phyloP scores from a whole-genome alignment of 257 asterid genomes.

The Rehmannia glutinosa region DNA sequence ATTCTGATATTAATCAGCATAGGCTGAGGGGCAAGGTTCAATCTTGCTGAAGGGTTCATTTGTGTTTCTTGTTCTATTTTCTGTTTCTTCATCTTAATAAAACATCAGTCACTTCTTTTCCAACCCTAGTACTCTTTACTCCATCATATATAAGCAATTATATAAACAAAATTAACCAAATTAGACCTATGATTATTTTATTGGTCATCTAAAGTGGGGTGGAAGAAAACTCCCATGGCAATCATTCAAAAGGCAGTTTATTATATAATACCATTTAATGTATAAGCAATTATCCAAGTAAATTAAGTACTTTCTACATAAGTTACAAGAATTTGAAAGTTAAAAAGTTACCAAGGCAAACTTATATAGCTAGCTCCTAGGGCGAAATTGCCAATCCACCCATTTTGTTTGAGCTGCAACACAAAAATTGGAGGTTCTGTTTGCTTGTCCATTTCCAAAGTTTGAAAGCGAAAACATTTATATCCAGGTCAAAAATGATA shows the following conservation, averaged over 20 bases:
- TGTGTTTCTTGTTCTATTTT: too few relatives aligned
- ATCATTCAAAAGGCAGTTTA: too few relatives aligned
- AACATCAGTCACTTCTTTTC: too few relatives aligned
- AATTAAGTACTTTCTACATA: constrained; percentile 2
- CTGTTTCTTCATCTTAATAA: too few relatives aligned
- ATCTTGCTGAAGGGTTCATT: too few relatives aligned
- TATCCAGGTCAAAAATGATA: constrained; percentile 13
- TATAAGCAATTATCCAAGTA: neutral
- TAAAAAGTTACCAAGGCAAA: constrained; percentile 70
- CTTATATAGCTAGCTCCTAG: constrained; percentile 96
- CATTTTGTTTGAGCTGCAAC: constrained; percentile 92
- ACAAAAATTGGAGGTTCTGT: constrained; percentile 2
- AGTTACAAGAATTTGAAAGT: constrained; percentile 16
- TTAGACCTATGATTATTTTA: neutral
- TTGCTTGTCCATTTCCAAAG: neutral
- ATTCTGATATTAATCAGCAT: too few relatives aligned
- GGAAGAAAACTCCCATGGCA: too few relatives aligned
- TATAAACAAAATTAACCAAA: neutral
- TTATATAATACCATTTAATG: neutral
- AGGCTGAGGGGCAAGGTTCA: too few relatives aligned
- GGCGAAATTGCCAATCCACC: constrained; percentile 98
- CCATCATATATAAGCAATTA: neutral
- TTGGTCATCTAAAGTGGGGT: too few relatives aligned
- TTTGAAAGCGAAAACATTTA: too few relatives aligned
- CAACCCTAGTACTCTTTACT: too few relatives aligned